Evolutionary conservation across 306 rosid genomes (phyloP).

Genomic region (Pyrus communis): DNA sequence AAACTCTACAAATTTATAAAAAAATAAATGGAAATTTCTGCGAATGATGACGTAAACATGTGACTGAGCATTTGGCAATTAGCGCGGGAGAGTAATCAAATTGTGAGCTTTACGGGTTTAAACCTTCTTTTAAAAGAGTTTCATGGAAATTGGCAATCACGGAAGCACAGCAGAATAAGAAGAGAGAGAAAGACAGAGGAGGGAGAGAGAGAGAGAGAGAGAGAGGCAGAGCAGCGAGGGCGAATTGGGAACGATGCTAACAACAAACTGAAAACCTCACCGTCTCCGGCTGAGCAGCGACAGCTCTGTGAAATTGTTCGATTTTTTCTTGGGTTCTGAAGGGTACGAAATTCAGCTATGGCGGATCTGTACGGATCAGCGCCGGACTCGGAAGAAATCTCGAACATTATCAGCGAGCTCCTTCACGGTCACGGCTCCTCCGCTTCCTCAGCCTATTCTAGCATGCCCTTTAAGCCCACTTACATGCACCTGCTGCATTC

Average conservation of each 20-base stretch:
- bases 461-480: slow-evolving; percentile 23
- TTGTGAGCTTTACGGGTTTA: slow-evolving; percentile 4
- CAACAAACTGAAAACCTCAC: background rate
- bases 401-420: slow-evolving; percentile 52
- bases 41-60: background rate
- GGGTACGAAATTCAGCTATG: slow-evolving; percentile 17
- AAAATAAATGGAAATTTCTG: no score
- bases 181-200: background rate
- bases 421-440: slow-evolving; percentile 25
- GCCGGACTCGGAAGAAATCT: slow-evolving; percentile 52
- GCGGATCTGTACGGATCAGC: slow-evolving; percentile 48
- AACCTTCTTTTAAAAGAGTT: background rate
- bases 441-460: slow-evolving; percentile 17
- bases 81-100: slow-evolving; percentile 48
- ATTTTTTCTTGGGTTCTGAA: background rate
- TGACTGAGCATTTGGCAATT: slow-evolving; percentile 3
- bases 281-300: background rate
- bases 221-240: background rate
- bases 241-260: background rate
- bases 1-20: background rate
- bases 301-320: background rate
- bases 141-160: background rate
- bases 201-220: background rate
- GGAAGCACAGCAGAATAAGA: background rate
- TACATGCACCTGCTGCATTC: slow-evolving; percentile 16